A percentile compares a stretch with the other conserved stretches of the same genome.
Evolutionary conservation across 164 flowering plant species (phyloP).

Genomic region (Umbellularia californica): DNA sequence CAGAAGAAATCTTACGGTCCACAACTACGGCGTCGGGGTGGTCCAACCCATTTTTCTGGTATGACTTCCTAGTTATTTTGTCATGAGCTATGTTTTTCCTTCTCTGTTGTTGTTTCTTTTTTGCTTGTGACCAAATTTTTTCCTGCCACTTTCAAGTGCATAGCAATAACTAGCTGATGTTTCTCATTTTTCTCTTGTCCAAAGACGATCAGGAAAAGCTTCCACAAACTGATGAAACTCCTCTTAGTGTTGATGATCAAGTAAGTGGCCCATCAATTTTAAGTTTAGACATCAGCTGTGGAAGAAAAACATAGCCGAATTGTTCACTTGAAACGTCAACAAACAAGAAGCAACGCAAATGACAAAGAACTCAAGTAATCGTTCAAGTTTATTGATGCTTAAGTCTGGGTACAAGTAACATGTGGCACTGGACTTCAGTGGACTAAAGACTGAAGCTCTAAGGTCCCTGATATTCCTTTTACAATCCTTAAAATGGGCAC

Average conservation of each 20-base stretch:
- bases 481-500: too few species aligned
- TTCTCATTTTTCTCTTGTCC: constrained; percentile 1
- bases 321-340: too few species aligned
- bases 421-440: too few species aligned
- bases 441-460: too few species aligned
- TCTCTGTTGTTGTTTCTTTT: not conserved
- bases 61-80: constrained; percentile 8
- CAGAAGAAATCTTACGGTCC: constrained; percentile 28
- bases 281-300: not conserved
- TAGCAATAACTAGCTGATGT: not conserved
- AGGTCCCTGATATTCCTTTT: too few species aligned
- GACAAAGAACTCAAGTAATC: too few species aligned
- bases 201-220: constrained; percentile 27
- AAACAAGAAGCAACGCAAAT: too few species aligned
- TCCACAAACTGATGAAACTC: constrained; percentile 19
- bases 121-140: not conserved
- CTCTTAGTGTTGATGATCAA: constrained; percentile 29
- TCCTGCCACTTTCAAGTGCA: not conserved
- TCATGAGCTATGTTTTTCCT: not conserved
- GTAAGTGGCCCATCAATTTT: constrained; percentile 32
- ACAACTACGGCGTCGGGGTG: constrained; percentile 34
- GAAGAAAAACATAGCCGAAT: too few species aligned
- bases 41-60: constrained; percentile 31
- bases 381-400: too few species aligned
- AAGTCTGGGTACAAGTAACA: too few species aligned